Evolutionary conservation across 108 stramenopile genomes (phyloP).

Genomic region (Licmophora abbreviata): DNA sequence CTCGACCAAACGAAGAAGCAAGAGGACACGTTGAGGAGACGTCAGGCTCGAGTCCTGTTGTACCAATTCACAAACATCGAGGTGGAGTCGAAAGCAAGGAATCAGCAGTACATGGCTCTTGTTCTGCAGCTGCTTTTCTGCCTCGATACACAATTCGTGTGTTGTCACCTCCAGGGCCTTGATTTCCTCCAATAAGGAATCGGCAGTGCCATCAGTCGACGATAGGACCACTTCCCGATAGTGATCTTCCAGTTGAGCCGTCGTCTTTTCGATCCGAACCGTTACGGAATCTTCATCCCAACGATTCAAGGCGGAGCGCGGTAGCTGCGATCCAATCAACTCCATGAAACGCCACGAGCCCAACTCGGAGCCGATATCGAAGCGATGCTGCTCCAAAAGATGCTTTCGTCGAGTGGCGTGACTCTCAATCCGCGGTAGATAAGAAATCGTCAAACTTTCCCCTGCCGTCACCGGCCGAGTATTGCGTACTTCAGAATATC

Average conservation of each 20-base stretch:
- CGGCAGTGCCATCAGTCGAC: neutral
- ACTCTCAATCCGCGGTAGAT: slow-evolving; percentile 53
- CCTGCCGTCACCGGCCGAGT: slow-evolving; percentile 51
- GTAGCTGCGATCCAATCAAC: slow-evolving; percentile 38
- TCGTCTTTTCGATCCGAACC: slow-evolving; percentile 50
- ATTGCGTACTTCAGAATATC: slow-evolving; percentile 73
- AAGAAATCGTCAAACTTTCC: slow-evolving; percentile 66
- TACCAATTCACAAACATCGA: slow-evolving; percentile 47
- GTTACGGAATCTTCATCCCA: slow-evolving; percentile 26
- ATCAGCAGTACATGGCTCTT: slow-evolving; percentile 46
- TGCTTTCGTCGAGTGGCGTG: slow-evolving; percentile 54
- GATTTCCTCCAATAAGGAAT: slow-evolving; percentile 20
- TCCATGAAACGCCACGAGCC: slow-evolving; percentile 26
- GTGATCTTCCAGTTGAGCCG: slow-evolving; percentile 51
- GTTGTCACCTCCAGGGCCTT: slow-evolving; percentile 51
- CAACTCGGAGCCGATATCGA: slow-evolving; percentile 59
- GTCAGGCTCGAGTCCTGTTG: slow-evolving; percentile 10
- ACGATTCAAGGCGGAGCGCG: slow-evolving; percentile 28
- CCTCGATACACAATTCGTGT: slow-evolving; percentile 44
- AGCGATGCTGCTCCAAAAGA: slow-evolving; percentile 78
- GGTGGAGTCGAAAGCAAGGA: slow-evolving; percentile 46
- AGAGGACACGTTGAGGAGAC: slow-evolving; percentile 12
- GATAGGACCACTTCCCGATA: slow-evolving; percentile 21
- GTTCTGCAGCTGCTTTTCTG: slow-evolving; percentile 40
- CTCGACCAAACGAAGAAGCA: slow-evolving; percentile 38